These are phyloP conservation scores for Metschnikowia santaceciliae DNA, from an alignment of 805 yeast species.

Conservation along the genomic window DNA sequence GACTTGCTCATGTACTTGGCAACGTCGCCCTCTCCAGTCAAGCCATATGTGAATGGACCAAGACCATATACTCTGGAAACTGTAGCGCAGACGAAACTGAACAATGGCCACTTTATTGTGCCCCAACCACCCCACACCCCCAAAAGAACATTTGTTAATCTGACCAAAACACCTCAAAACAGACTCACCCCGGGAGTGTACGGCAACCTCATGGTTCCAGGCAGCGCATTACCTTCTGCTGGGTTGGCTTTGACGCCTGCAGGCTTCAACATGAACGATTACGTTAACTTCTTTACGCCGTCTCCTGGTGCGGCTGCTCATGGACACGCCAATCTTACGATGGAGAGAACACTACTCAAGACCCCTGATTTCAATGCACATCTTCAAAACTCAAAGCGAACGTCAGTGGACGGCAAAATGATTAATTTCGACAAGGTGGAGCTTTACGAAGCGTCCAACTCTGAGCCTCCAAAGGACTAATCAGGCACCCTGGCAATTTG, in stretches of 20 bases:
- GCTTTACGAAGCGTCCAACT: constrained; percentile 17
- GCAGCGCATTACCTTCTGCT: constrained; percentile 34
- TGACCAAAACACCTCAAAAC: constrained; percentile 37
- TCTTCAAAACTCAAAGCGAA: constrained; percentile 14
- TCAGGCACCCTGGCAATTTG: constrained; percentile 5
- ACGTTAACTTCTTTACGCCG: constrained; percentile 75
- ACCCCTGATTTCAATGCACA: constrained; percentile 41
- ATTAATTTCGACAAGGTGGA: constrained; percentile 40
- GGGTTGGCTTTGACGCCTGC: constrained; percentile 52
- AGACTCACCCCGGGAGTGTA: constrained; percentile 39
- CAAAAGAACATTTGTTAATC: constrained; percentile 27
- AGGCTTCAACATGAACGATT: constrained; percentile 79
- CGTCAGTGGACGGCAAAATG: constrained; percentile 39
- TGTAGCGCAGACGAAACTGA: background rate
- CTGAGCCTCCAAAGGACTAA: constrained; percentile 15
- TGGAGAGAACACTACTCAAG: constrained; percentile 24
- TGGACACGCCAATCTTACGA: constrained; percentile 5
- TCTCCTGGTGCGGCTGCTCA: constrained; percentile 57
- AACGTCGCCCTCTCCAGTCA: constrained; percentile 72
- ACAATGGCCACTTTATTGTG: constrained; percentile 25
- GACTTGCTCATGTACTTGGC: constrained; percentile 78
- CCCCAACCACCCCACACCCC: constrained; percentile 45
- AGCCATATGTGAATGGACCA: constrained; percentile 33
- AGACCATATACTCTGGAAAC: constrained; percentile 11
- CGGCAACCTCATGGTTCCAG: constrained; percentile 21